phyloP scores from a whole-genome alignment of 2,329 filamentous ascomycete genomes.

The Penicillium sp. region DNA sequence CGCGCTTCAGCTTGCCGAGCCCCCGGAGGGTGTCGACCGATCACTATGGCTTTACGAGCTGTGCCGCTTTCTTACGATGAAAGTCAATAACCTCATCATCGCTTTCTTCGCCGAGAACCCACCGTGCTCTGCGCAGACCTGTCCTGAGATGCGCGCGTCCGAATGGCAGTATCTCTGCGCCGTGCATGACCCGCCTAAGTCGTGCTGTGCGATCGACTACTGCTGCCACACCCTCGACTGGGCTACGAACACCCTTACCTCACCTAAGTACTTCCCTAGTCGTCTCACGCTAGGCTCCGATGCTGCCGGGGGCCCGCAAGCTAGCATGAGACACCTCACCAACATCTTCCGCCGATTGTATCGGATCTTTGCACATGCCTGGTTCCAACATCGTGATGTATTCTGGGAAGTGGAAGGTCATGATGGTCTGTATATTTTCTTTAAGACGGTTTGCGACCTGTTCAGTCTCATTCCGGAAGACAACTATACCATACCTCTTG shows the following conservation, averaged over 20 bases:
- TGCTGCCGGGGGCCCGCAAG: slow-evolving; percentile 41
- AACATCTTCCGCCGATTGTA: slow-evolving; percentile 95
- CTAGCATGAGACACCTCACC: slow-evolving; percentile 67
- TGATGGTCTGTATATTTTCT: slow-evolving; percentile 91
- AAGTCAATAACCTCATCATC: slow-evolving; percentile 88
- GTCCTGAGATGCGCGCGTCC: slow-evolving; percentile 95
- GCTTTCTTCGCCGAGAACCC: slow-evolving; percentile 89
- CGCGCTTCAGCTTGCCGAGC: slow-evolving; percentile 71
- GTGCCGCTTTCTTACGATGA: slow-evolving; percentile 89
- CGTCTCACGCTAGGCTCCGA: slow-evolving; percentile 62
- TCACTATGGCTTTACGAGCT: slow-evolving; percentile 97
- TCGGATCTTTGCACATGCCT: slow-evolving; percentile 95
- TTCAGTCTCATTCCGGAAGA: slow-evolving; percentile 87
- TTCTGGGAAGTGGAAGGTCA: slow-evolving; percentile 92
- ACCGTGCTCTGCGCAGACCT: slow-evolving; percentile 83
- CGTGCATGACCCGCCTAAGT: slow-evolving; percentile 93
- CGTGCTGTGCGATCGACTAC: slow-evolving; percentile 97
- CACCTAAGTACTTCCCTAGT: slow-evolving; percentile 91
- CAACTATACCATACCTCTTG: slow-evolving; percentile 91
- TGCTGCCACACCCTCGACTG: slow-evolving; percentile 98
- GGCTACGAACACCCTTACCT: slow-evolving; percentile 91
- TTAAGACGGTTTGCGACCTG: slow-evolving; percentile 93
- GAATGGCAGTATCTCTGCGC: slow-evolving; percentile 99
- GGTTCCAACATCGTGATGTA: slow-evolving; percentile 94
- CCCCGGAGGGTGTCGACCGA: slow-evolving; percentile 77